phyloP scores from a whole-genome alignment of 2,329 filamentous ascomycete species.

The Scytalidium sp. region DNA sequence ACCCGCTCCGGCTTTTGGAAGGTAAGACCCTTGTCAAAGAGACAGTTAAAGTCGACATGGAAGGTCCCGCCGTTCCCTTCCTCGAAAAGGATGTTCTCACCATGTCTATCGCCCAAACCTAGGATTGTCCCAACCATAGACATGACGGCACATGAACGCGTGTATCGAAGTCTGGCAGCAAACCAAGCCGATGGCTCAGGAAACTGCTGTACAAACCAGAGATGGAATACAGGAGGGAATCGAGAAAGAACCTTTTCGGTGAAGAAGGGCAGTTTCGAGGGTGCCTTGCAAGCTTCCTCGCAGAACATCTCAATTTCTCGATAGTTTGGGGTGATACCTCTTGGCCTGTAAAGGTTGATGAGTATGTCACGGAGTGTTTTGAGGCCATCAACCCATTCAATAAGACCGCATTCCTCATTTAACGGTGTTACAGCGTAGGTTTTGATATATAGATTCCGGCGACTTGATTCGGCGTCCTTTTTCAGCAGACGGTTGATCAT shows the following conservation, averaged over 20 bases:
- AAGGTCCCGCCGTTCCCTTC: slow-evolving; percentile 91
- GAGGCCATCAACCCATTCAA: slow-evolving; percentile 97
- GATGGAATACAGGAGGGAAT: slow-evolving; percentile 81
- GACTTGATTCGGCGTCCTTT: slow-evolving; percentile 84
- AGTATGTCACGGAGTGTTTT: slow-evolving; percentile 93
- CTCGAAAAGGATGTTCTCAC: slow-evolving; percentile 94
- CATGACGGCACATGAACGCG: slow-evolving; percentile 94
- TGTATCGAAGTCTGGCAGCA: slow-evolving; percentile 81
- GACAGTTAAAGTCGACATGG: slow-evolving; percentile 99
- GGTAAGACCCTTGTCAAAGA: slow-evolving; percentile 96
- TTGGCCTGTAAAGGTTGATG: slow-evolving; percentile 71
- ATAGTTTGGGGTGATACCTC: slow-evolving; percentile 70
- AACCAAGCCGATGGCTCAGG: slow-evolving; percentile 94
- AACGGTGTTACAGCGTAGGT: slow-evolving; percentile 96
- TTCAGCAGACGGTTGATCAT: slow-evolving; percentile 97
- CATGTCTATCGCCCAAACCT: slow-evolving; percentile 89
- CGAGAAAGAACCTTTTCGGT: slow-evolving; percentile 59
- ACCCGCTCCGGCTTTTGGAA: slow-evolving; percentile 94
- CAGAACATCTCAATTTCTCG: slow-evolving; percentile 57
- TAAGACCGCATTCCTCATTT: slow-evolving; percentile 95
- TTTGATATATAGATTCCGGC: slow-evolving; percentile 88
- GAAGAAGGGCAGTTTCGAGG: slow-evolving; percentile 67
- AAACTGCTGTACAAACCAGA: slow-evolving; percentile 96
- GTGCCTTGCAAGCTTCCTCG: slow-evolving; percentile 58
- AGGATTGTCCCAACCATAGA: slow-evolving; percentile 98